These are phyloP conservation scores for Striga asiatica DNA, from an alignment of 257 asterid species.

Conservation along the genomic window DNA sequence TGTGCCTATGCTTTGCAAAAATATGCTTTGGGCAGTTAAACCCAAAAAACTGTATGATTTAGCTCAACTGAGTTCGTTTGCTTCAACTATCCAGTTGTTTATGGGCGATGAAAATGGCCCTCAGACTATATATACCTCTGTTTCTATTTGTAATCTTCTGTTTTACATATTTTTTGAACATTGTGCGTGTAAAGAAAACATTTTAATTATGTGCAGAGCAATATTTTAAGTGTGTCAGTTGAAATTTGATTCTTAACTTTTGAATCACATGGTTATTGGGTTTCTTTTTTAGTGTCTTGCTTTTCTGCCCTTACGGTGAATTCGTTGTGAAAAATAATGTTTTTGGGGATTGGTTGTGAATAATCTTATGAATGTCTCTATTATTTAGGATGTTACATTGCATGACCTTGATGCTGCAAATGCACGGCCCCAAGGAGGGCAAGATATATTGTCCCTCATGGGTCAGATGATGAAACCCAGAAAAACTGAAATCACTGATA, in stretches of 20 bases:
- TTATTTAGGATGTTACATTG: slow-evolving; percentile 65
- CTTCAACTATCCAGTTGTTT: slow-evolving; percentile 4
- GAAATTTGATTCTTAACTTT: neutral
- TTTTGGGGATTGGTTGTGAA: too few relatives aligned
- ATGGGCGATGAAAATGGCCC: neutral
- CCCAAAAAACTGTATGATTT: neutral
- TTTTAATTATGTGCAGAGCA: too few relatives aligned
- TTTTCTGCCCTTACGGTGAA: neutral
- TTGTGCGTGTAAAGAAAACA: too few relatives aligned
- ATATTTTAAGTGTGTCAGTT: too few relatives aligned
- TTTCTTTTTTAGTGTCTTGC: neutral
- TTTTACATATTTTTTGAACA: too few relatives aligned
- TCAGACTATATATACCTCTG: neutral
- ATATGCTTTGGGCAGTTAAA: neutral
- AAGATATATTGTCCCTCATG: slow-evolving; percentile 93
- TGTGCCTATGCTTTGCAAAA: slow-evolving; percentile 2
- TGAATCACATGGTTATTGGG: neutral
- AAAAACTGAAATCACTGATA: slow-evolving; percentile 95
- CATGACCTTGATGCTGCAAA: slow-evolving; percentile 98
- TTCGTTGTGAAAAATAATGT: neutral
- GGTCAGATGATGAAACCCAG: slow-evolving; percentile 97
- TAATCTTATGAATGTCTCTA: neutral
- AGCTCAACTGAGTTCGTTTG: neutral
- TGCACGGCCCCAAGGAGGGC: slow-evolving; percentile 99
- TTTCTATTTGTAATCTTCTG: neutral